Evolutionary conservation across 2,329 filamentous ascomycete species (phyloP).

Genomic region (Aspergillus aculeatus): DNA sequence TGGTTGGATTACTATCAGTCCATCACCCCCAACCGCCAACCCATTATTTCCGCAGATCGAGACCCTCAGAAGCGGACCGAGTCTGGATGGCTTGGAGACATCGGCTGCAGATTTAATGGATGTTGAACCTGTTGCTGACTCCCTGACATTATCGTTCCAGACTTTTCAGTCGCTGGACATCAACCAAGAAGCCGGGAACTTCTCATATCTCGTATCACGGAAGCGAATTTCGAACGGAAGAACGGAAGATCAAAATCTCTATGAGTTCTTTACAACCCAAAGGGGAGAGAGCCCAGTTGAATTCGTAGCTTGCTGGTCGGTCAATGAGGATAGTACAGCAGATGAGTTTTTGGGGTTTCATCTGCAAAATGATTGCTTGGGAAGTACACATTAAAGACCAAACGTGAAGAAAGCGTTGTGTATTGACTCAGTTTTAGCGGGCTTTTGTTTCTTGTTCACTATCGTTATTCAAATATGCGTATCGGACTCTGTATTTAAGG

Average conservation of each 20-base stretch:
- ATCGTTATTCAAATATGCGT: too few relatives aligned
- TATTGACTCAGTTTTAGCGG: too few relatives aligned
- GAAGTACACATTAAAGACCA: too few relatives aligned
- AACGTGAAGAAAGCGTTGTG: too few relatives aligned
- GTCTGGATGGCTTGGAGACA: neutral
- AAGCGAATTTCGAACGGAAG: neutral
- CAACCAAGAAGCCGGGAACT: neutral
- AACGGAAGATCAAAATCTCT: neutral
- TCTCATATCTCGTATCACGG: neutral
- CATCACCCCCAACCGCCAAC: neutral
- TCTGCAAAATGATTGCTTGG: too few relatives aligned
- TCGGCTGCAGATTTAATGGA: neutral
- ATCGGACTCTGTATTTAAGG: too few relatives aligned
- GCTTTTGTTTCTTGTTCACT: too few relatives aligned
- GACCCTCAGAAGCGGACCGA: neutral
- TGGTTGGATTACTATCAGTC: neutral
- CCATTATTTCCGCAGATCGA: neutral
- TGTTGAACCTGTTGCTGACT: neutral
- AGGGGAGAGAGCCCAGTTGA: neutral
- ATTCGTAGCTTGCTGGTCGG: too few relatives aligned
- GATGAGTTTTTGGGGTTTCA: too few relatives aligned
- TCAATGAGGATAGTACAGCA: too few relatives aligned
- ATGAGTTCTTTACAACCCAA: neutral
- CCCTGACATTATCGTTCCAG: neutral
- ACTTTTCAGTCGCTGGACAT: neutral